Percentiles rank a stretch among this genome's conserved stretches.
Conservation (phyloP, 1,284 basidiomycete genomes). For the Athelia psychrophila region DNA sequence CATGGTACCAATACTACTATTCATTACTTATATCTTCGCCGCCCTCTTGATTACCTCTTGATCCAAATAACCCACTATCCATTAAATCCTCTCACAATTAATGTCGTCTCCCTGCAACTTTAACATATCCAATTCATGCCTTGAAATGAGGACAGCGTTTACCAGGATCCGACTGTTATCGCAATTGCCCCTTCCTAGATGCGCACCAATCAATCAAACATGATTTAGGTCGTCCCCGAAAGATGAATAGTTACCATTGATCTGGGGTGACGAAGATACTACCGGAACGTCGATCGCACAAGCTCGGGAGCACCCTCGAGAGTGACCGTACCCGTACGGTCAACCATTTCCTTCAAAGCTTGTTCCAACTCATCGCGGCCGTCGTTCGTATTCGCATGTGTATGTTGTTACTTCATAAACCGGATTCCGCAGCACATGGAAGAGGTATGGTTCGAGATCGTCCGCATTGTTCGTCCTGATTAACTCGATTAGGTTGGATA, state of each 20-base stretch:
- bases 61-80: too few species aligned
- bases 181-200: conserved; percentile 59
- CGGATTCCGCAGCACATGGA: conserved; percentile 90
- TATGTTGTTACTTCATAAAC: conserved; percentile 83
- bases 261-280: conserved; percentile 70
- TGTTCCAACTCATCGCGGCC: conserved; percentile 72
- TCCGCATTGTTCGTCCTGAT: conserved; percentile 99
- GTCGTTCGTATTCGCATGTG: conserved; percentile 51
- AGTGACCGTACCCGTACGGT: conserved; percentile 93
- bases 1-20: too few species aligned
- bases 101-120: too few species aligned
- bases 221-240: not conserved
- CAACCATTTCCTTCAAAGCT: conserved; percentile 84
- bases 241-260: conserved; percentile 57
- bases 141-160: too few species aligned
- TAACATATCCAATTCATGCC: too few species aligned
- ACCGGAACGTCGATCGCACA: conserved; percentile 73
- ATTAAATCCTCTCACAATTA: too few species aligned
- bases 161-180: conserved; percentile 72
- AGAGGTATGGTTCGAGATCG: conserved; percentile 97
- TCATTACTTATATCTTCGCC: too few species aligned
- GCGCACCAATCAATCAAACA: conserved; percentile 4
- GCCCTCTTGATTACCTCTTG: too few species aligned
- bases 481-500: conserved; percentile 92
- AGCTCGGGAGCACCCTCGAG: conserved; percentile 80